Percentiles rank a stretch among this genome's conserved stretches.
These are phyloP conservation scores for Bipolaris cookei DNA, from an alignment of 2,329 filamentous ascomycete species.

Conservation along the genomic window DNA sequence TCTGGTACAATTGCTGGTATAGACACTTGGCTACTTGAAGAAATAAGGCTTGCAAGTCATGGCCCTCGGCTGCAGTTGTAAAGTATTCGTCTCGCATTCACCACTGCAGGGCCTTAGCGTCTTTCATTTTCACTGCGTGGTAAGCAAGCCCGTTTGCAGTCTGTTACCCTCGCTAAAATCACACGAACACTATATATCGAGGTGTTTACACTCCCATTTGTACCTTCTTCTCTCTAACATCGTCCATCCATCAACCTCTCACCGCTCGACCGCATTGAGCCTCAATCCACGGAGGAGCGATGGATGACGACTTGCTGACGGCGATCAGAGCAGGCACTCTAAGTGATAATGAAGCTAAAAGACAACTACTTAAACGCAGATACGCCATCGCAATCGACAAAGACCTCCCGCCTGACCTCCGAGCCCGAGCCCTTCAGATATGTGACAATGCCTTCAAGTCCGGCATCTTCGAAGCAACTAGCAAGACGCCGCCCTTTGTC, in stretches of 20 bases:
- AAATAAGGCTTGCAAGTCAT: neutral
- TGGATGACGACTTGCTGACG: neutral
- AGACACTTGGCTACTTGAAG: neutral
- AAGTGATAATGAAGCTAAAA: neutral
- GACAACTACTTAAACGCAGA: constrained; percentile 1
- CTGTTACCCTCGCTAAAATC: neutral
- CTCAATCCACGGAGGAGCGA: neutral
- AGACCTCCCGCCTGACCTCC: constrained; percentile 1
- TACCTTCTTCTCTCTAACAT: neutral
- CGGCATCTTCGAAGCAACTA: neutral
- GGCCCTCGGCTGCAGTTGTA: neutral
- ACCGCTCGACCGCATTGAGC: neutral
- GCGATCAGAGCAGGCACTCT: constrained; percentile 2
- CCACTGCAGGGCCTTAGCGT: neutral
- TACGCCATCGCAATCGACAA: neutral
- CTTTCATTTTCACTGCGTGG: neutral
- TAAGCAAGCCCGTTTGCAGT: neutral
- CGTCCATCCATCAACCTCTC: neutral
- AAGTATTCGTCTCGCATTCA: neutral
- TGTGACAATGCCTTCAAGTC: constrained; percentile 5
- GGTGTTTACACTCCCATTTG: neutral
- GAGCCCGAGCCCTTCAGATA: neutral
- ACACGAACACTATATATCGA: neutral
- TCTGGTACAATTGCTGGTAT: neutral
- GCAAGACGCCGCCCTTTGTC: neutral